These are phyloP conservation scores for Saccharomycopsis guyanensis DNA, from an alignment of 805 yeast species.

Conservation along the genomic window DNA sequence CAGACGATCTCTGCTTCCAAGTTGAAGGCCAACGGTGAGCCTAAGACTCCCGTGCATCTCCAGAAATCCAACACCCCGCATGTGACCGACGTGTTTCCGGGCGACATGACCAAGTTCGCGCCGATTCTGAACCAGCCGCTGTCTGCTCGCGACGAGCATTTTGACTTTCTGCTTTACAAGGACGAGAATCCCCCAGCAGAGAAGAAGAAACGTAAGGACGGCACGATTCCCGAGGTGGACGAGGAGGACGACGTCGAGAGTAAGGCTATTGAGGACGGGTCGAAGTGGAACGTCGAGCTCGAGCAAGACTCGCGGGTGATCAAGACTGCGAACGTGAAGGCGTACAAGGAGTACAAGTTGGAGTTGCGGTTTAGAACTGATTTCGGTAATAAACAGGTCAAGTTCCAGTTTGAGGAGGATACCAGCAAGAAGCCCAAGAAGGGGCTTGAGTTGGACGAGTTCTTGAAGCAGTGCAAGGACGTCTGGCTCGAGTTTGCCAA, in stretches of 20 bases:
- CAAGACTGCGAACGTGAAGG: neutral
- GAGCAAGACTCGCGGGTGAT: neutral
- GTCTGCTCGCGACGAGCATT: constrained; percentile 39
- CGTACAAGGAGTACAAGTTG: neutral
- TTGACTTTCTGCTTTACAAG: constrained; percentile 25
- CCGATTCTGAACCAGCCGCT: constrained; percentile 46
- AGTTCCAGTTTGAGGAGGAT: neutral
- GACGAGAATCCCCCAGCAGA: constrained; percentile 6
- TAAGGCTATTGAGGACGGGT: constrained; percentile 32
- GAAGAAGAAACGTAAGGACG: constrained; percentile 6
- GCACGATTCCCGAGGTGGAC: constrained; percentile 19
- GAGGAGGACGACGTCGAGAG: constrained; percentile 26
- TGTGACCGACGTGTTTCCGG: constrained; percentile 44
- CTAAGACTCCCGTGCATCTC: constrained; percentile 19
- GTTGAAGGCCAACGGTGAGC: constrained; percentile 14
- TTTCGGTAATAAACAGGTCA: neutral
- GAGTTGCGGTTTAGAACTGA: constrained; percentile 2
- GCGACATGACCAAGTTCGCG: constrained; percentile 38
- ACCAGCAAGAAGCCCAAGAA: neutral
- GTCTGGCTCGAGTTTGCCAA: constrained; percentile 4
- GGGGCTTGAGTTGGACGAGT: constrained; percentile 1
- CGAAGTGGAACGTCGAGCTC: constrained; percentile 25
- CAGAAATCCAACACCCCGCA: constrained; percentile 24
- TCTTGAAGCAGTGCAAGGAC: constrained; percentile 4
- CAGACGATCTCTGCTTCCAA: constrained; percentile 16